A percentile compares a stretch with the other conserved stretches of the same genome.
These are phyloP conservation scores for Flaveria linearis DNA, from an alignment of 129 eudicot species.

Conservation along the genomic window DNA sequence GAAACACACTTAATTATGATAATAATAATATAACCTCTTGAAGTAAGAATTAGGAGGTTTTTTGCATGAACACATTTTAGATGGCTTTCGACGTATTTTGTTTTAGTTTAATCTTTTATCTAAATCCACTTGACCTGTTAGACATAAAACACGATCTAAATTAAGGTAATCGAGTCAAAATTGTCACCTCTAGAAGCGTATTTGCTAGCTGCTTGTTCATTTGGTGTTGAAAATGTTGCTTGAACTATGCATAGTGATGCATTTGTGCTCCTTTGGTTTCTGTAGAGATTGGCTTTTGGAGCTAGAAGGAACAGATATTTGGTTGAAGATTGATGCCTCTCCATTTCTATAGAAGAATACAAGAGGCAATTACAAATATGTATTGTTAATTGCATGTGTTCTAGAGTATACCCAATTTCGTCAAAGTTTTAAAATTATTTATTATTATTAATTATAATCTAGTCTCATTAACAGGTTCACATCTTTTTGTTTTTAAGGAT, in stretches of 20 bases:
- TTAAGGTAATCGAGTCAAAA: not conserved
- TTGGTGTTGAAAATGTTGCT: too few species aligned
- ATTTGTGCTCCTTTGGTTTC: slow-evolving; percentile 8
- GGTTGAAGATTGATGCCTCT: slow-evolving; percentile 62
- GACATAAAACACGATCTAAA: not conserved
- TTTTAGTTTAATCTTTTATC: not conserved
- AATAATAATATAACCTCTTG: not conserved
- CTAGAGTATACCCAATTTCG: not conserved
- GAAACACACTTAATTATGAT: not conserved
- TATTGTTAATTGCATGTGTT: slow-evolving; percentile 23
- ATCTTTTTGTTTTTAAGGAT: too few species aligned
- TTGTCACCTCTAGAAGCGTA: not conserved
- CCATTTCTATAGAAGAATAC: not conserved
- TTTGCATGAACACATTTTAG: not conserved
- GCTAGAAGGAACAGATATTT: slow-evolving; percentile 86
- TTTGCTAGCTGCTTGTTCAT: not conserved
- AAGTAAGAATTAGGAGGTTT: not conserved
- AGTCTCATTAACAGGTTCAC: too few species aligned
- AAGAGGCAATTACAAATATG: not conserved
- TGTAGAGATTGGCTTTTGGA: slow-evolving; percentile 90
- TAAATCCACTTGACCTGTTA: not conserved
- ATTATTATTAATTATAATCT: too few species aligned
- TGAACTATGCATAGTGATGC: slow-evolving; percentile 18
- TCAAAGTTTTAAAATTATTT: too few species aligned
- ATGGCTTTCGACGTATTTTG: not conserved